Evolutionary conservation across 257 asterid species (phyloP).

Genomic region (Capsicum pubescens): DNA sequence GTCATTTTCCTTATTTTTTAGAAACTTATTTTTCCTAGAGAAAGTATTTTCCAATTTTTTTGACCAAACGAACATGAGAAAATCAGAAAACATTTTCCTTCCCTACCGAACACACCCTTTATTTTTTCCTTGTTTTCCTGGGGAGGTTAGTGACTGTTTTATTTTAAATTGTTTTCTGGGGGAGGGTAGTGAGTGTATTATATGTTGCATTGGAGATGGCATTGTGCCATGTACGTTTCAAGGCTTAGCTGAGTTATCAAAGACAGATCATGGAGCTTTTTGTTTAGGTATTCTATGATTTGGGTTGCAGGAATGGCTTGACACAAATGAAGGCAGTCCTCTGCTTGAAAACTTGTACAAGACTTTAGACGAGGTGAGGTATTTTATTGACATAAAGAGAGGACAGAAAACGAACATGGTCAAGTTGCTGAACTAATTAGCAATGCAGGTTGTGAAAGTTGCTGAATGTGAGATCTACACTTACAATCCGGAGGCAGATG

Average conservation of each 20-base stretch:
- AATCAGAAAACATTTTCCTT: too few species aligned
- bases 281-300: constrained; percentile 27
- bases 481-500: constrained; percentile 87
- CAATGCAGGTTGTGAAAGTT: constrained; percentile 78
- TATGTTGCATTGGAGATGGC: not conserved
- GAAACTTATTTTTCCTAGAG: too few species aligned
- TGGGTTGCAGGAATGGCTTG: constrained; percentile 84
- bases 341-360: constrained; percentile 73
- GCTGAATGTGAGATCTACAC: constrained; percentile 93
- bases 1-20: too few species aligned
- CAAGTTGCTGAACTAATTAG: constrained; percentile 27
- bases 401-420: not conserved
- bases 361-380: constrained; percentile 90
- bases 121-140: not conserved
- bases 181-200: not conserved
- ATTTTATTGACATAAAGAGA: constrained; percentile 10
- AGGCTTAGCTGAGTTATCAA: not conserved
- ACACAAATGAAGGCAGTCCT: constrained; percentile 60
- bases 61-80: too few species aligned
- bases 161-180: not conserved
- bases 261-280: not conserved
- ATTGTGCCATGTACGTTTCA: not conserved
- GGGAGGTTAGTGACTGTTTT: not conserved
- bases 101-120: not conserved
- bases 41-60: too few species aligned